phyloP scores from a whole-genome alignment of 352 stramenopile species.

The Phytopythium cucurbitacearum region DNA sequence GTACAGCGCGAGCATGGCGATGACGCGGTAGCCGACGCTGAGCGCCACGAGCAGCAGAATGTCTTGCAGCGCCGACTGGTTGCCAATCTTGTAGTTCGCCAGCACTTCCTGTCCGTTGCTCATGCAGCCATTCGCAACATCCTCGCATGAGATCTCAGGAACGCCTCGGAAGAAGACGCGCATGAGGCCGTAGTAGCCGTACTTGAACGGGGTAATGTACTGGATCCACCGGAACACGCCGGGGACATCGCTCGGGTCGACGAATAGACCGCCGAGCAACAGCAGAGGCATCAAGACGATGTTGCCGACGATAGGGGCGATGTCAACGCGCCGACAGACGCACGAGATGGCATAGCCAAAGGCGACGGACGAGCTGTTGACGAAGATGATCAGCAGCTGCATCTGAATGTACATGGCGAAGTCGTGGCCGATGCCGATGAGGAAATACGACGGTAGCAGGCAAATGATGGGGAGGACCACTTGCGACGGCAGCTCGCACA shows the following conservation, averaged over 20 bases:
- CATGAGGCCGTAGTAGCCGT: constrained; percentile 45
- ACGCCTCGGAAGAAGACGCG: constrained; percentile 37
- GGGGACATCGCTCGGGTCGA: constrained; percentile 31
- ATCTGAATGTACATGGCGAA: constrained; percentile 37
- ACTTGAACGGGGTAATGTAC: constrained; percentile 49
- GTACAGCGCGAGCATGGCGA: constrained; percentile 24
- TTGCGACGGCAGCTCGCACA: constrained; percentile 30
- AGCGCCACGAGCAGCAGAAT: constrained; percentile 19
- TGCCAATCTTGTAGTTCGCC: constrained; percentile 24
- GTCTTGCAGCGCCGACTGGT: constrained; percentile 18
- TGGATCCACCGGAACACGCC: constrained; percentile 39
- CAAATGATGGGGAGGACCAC: constrained; percentile 25
- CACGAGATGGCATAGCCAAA: constrained; percentile 51
- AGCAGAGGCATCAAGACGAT: constrained; percentile 39
- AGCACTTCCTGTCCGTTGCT: constrained; percentile 25
- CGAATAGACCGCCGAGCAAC: constrained; percentile 43
- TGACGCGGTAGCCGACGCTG: constrained; percentile 22
- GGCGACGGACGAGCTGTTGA: constrained; percentile 32
- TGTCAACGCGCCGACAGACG: constrained; percentile 25
- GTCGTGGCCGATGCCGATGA: constrained; percentile 20
- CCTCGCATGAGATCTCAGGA: constrained; percentile 29
- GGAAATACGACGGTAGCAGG: constrained; percentile 27
- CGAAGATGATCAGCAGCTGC: constrained; percentile 32
- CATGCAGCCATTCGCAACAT: constrained; percentile 14
- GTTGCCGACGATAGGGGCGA: constrained; percentile 33